These are phyloP conservation scores for Coprinopsis cinerea DNA, from an alignment of 768 basidiomycete species.

Conservation along the genomic window DNA sequence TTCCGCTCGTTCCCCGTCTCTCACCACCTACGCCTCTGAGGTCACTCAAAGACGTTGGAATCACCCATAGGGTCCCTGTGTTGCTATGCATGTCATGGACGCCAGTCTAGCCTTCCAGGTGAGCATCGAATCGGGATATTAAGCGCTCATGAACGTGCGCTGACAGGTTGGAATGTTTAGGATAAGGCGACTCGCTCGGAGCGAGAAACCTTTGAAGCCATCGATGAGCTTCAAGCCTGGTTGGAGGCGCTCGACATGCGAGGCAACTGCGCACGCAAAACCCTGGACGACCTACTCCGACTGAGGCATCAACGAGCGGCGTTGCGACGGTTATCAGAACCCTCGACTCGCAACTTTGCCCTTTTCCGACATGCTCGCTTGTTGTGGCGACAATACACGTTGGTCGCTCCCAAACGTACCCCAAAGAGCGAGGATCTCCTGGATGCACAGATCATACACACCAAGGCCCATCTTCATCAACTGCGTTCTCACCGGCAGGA, in stretches of 20 bases:
- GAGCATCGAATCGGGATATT: no score
- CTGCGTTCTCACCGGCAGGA: not conserved
- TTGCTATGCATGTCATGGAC: no score
- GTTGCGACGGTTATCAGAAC: not conserved
- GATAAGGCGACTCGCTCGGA: not conserved
- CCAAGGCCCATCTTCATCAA: not conserved
- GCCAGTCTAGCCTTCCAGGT: no score
- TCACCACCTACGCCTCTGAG: no score
- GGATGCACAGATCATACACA: not conserved
- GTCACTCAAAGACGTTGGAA: no score
- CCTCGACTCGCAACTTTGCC: not conserved
- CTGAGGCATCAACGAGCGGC: not conserved
- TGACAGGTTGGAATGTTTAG: not conserved
- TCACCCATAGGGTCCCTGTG: no score
- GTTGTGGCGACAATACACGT: not conserved
- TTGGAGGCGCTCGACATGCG: constrained; percentile 3
- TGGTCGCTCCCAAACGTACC: not conserved
- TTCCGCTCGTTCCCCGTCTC: no score
- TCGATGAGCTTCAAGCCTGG: not conserved
- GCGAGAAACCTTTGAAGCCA: not conserved
- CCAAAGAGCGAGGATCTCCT: not conserved
- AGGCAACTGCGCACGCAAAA: not conserved
- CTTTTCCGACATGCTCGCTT: constrained; percentile 5
- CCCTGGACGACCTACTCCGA: constrained; percentile 3
- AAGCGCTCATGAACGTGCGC: no score